Conservation (phyloP, 257 asterid species). For the Solanum corneliomulleri region DNA sequence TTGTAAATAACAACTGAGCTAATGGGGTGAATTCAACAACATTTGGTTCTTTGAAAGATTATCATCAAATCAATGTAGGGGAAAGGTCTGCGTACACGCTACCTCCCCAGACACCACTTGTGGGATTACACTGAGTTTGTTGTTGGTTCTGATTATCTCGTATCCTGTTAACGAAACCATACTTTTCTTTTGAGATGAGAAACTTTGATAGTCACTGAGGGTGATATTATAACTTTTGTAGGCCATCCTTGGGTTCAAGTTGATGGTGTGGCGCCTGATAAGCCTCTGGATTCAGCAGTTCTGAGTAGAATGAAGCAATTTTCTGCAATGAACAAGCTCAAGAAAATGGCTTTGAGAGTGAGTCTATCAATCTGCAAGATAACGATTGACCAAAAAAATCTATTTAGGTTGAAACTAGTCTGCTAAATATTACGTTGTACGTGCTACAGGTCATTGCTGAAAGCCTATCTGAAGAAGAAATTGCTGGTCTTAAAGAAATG, state of each 20-base stretch:
- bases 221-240: constrained; percentile 12
- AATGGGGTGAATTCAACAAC: not conserved
- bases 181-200: not conserved
- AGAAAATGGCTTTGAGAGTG: constrained; percentile 96
- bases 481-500: constrained; percentile 82
- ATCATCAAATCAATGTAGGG: not conserved
- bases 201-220: not conserved
- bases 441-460: constrained; percentile 71
- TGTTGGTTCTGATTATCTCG: not conserved
- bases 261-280: constrained; percentile 92
- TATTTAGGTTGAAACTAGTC: not conserved
- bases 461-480: constrained; percentile 81
- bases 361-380: constrained; percentile 3
- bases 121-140: not conserved
- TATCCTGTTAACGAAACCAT: not conserved
- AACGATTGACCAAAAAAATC: not conserved
- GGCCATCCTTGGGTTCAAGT: constrained; percentile 99
- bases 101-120: not conserved
- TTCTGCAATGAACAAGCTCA: constrained; percentile 91
- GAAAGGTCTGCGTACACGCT: not conserved
- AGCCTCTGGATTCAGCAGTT: constrained; percentile 94
- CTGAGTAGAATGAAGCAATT: constrained; percentile 88
- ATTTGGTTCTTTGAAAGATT: not conserved
- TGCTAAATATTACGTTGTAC: not conserved
- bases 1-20: not conserved